Conservation (phyloP, 139 green algal genomes). For the Spirogloea muscicola region DNA sequence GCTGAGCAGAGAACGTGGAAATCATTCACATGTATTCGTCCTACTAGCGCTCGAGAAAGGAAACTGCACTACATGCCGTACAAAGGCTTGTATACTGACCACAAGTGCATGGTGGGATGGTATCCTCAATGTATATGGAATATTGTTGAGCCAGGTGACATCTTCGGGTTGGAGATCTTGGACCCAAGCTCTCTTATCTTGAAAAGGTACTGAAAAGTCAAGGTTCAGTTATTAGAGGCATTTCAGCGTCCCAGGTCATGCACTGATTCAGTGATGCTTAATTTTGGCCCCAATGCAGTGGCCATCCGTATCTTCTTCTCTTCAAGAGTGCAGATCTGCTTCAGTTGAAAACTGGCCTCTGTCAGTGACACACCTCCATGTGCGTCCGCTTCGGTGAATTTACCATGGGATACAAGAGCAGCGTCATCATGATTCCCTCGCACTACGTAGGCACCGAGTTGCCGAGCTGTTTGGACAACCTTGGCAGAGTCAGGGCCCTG, state of each 20-base stretch:
- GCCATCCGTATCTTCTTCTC: background rate
- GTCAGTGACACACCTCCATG: background rate
- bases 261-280: background rate
- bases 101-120: slow-evolving; percentile 7
- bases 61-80: too few species aligned
- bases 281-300: background rate
- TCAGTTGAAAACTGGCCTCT: too few species aligned
- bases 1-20: too few species aligned
- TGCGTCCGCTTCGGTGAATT: background rate
- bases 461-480: slow-evolving; percentile 30
- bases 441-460: slow-evolving; percentile 33
- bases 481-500: slow-evolving; percentile 32
- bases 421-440: slow-evolving; percentile 59
- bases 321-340: background rate
- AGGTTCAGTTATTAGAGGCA: too few species aligned
- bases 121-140: background rate
- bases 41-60: too few species aligned
- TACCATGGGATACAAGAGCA: slow-evolving; percentile 23
- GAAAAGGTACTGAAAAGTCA: background rate
- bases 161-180: background rate
- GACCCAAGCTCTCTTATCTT: background rate
- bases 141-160: background rate
- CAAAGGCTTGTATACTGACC: too few species aligned
- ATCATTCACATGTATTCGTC: too few species aligned
- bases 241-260: too few species aligned